A percentile compares a stretch with the other conserved stretches of the same genome.
Evolutionary conservation across 2,329 filamentous ascomycete species (phyloP).

Genomic region (Ophiostoma sp.): DNA sequence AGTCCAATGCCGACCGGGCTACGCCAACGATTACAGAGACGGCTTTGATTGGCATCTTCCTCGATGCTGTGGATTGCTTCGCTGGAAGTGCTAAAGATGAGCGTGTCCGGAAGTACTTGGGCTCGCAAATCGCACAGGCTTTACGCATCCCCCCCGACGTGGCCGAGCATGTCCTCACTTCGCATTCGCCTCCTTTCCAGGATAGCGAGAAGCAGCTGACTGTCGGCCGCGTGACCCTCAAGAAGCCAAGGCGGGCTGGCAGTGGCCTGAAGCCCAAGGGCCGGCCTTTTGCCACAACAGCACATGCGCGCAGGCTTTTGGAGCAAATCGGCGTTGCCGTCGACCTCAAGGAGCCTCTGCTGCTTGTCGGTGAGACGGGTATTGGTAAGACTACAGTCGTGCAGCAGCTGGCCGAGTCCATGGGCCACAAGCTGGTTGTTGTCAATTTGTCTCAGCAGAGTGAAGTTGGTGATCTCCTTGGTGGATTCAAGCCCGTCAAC

Average conservation of each 20-base stretch:
- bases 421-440: conserved; percentile 81
- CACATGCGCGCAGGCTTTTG: conserved; percentile 73
- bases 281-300: conserved; percentile 79
- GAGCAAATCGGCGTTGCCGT: conserved; percentile 85
- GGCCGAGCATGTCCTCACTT: conserved; percentile 68
- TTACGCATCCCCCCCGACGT: conserved; percentile 81
- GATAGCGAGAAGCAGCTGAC: conserved; percentile 53
- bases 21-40: conserved; percentile 56
- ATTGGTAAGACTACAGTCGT: conserved; percentile 97
- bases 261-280: conserved; percentile 31
- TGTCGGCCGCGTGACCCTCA: conserved; percentile 61
- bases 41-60: conserved; percentile 75
- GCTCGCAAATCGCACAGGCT: conserved; percentile 71
- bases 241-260: conserved; percentile 47
- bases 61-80: conserved; percentile 92
- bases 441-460: conserved; percentile 98
- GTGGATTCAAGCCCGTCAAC: conserved; percentile 94
- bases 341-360: conserved; percentile 75
- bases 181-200: conserved; percentile 65
- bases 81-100: conserved; percentile 69
- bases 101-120: conserved; percentile 53
- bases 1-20: conserved; percentile 41
- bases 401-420: conserved; percentile 78
- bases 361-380: conserved; percentile 97
- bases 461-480: conserved; percentile 90